A percentile compares a stretch with the other conserved stretches of the same genome.
phyloP scores from a whole-genome alignment of 257 asterid genomes.

The Solanum peruvianum region DNA sequence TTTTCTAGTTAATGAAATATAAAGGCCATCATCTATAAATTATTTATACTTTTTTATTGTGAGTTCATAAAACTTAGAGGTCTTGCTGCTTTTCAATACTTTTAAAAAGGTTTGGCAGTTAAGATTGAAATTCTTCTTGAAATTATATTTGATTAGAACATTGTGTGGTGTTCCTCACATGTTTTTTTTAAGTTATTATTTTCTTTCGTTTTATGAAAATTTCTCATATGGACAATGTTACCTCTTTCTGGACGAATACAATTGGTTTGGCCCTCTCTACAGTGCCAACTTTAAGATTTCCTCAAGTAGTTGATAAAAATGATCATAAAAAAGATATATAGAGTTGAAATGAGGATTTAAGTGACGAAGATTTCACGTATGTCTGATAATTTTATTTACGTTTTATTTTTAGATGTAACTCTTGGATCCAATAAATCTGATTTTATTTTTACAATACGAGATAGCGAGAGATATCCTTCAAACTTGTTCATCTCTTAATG shows the following conservation, averaged over 20 bases:
- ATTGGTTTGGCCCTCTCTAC: conserved; percentile 74
- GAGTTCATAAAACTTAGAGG: background rate
- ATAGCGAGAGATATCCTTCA: too few relatives aligned
- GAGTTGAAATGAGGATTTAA: too few relatives aligned
- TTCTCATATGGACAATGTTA: conserved; percentile 66
- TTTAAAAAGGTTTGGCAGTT: background rate
- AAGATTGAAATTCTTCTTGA: background rate
- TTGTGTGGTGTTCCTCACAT: background rate
- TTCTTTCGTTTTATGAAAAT: background rate
- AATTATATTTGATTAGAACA: background rate
- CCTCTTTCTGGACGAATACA: conserved; percentile 54
- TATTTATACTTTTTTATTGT: background rate
- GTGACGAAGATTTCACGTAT: too few relatives aligned
- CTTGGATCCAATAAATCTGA: too few relatives aligned
- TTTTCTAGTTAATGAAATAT: background rate
- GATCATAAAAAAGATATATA: too few relatives aligned
- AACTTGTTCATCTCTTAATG: too few relatives aligned
- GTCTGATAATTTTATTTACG: too few relatives aligned
- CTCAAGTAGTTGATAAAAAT: too few relatives aligned
- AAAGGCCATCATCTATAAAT: background rate
- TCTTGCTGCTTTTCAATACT: background rate
- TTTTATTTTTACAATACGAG: too few relatives aligned
- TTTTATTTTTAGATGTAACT: too few relatives aligned
- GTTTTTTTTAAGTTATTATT: background rate
- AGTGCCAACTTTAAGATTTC: conserved; percentile 56